phyloP scores from a whole-genome alignment of 768 basidiomycete genomes.

The Xerocomellus dryophilus region DNA sequence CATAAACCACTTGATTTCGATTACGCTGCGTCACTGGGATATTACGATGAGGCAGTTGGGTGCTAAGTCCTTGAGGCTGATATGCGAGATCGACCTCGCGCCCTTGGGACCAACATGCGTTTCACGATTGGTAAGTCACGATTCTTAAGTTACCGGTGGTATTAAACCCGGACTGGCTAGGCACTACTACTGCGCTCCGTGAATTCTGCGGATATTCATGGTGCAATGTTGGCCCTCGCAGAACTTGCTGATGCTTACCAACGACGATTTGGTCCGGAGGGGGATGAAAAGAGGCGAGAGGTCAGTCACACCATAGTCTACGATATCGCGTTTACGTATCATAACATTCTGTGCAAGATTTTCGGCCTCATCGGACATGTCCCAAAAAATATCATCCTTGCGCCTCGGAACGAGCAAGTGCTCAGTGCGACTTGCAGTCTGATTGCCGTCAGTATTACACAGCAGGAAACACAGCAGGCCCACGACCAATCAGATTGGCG shows the following conservation, averaged over 20 bases:
- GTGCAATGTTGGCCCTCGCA: constrained; percentile 68
- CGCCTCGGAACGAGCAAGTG: constrained; percentile 68
- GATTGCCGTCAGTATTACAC: constrained; percentile 63
- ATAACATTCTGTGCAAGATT: constrained; percentile 44
- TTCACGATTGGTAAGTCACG: constrained; percentile 51
- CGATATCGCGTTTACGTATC: constrained; percentile 4
- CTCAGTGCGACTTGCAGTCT: constrained; percentile 70
- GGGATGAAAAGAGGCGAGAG: constrained; percentile 40
- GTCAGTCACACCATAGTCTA: constrained; percentile 33
- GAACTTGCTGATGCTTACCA: constrained; percentile 68
- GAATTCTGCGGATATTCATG: constrained; percentile 75
- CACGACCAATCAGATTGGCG: constrained; percentile 54
- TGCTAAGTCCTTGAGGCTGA: constrained; percentile 65
- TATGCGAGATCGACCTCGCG: constrained; percentile 61
- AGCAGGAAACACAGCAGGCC: constrained; percentile 43
- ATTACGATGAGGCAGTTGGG: constrained; percentile 71
- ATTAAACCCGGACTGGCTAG: constrained; percentile 36
- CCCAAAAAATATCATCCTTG: constrained; percentile 56
- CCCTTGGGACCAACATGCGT: constrained; percentile 48
- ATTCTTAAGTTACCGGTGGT: constrained; percentile 8
- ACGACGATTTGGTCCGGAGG: constrained; percentile 27
- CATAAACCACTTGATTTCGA: constrained; percentile 68
- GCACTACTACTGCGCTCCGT: constrained; percentile 54
- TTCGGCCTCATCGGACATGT: constrained; percentile 57
- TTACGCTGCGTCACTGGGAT: constrained; percentile 90